Percentiles rank a stretch among this genome's conserved stretches.
Conservation (phyloP, 371 early-diverging fungal genomes). For the Dinochytrium kinnereticum region DNA sequence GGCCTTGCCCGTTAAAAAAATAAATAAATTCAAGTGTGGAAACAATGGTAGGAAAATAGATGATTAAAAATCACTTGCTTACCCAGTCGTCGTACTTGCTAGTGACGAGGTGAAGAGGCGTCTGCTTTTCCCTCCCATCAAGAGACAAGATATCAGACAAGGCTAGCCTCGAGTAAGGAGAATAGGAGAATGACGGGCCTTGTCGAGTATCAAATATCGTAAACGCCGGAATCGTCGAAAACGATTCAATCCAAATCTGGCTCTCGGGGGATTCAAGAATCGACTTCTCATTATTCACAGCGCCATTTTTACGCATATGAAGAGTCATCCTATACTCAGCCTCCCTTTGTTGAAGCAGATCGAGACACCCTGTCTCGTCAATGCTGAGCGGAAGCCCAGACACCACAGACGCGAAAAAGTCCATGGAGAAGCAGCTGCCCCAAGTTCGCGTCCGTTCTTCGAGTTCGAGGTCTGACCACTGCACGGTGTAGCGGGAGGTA, state of each 20-base stretch:
- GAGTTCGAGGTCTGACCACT: background rate
- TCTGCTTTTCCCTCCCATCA: background rate
- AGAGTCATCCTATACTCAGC: no score
- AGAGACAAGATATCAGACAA: background rate
- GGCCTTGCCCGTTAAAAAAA: no score
- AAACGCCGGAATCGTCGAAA: background rate
- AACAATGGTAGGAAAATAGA: no score
- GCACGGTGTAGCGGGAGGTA: background rate
- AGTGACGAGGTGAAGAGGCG: constrained; percentile 3
- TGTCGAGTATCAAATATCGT: background rate
- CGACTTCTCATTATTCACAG: no score
- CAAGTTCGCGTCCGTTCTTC: background rate
- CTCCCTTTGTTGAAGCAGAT: background rate
- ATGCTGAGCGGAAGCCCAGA: constrained; percentile 1
- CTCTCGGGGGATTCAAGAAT: no score
- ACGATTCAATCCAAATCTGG: background rate
- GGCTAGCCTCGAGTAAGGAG: background rate
- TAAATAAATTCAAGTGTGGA: no score
- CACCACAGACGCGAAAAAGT: constrained; percentile 13
- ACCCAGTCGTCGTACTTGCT: constrained; percentile 12
- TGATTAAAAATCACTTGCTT: no score
- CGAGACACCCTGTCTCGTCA: background rate
- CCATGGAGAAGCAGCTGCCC: background rate
- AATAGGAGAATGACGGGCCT: background rate
- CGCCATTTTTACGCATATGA: no score